These are phyloP conservation scores for Clonostachys chloroleuca DNA, from an alignment of 2,329 filamentous ascomycete genomes.

Conservation along the genomic window DNA sequence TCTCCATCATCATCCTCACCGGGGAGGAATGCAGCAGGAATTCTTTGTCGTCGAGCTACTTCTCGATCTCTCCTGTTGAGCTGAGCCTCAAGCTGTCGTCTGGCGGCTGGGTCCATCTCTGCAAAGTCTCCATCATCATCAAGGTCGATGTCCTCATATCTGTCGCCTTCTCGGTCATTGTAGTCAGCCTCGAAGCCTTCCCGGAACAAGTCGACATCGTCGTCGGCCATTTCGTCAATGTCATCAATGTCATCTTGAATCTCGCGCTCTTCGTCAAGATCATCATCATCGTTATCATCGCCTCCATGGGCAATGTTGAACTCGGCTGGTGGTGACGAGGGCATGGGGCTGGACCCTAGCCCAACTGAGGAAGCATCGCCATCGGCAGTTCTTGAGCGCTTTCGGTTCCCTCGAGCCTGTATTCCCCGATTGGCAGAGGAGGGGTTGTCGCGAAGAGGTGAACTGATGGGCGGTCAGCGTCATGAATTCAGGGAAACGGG, in stretches of 20 bases:
- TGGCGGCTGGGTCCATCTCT: conserved; percentile 59
- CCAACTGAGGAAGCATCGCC: conserved; percentile 47
- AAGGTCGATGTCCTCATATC: conserved; percentile 66
- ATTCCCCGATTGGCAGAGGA: conserved; percentile 78
- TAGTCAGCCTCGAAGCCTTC: conserved; percentile 72
- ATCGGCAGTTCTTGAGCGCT: conserved; percentile 51
- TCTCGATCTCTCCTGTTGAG: conserved; percentile 72
- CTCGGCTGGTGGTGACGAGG: conserved; percentile 58
- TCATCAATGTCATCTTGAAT: conserved; percentile 71
- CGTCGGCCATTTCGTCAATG: conserved; percentile 76
- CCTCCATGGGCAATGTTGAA: conserved; percentile 62
- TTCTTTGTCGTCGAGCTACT: conserved; percentile 59
- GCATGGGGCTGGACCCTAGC: conserved; percentile 56
- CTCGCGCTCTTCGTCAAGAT: conserved; percentile 68
- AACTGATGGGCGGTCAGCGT: conserved; percentile 44
- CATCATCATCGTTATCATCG: conserved; percentile 65
- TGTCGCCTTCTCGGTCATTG: conserved; percentile 59
- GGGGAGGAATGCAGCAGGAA: conserved; percentile 70
- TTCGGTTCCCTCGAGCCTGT: conserved; percentile 44
- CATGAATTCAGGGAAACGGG: too few relatives aligned
- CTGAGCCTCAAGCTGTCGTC: conserved; percentile 68
- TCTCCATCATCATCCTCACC: conserved; percentile 84
- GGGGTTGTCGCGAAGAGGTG: conserved; percentile 76
- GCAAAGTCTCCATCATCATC: conserved; percentile 77
- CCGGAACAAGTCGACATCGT: conserved; percentile 74